Base-by-base conservation (phyloP, 768 basidiomycete genomes). In the Hygrophoropsis aurantiaca region DNA sequence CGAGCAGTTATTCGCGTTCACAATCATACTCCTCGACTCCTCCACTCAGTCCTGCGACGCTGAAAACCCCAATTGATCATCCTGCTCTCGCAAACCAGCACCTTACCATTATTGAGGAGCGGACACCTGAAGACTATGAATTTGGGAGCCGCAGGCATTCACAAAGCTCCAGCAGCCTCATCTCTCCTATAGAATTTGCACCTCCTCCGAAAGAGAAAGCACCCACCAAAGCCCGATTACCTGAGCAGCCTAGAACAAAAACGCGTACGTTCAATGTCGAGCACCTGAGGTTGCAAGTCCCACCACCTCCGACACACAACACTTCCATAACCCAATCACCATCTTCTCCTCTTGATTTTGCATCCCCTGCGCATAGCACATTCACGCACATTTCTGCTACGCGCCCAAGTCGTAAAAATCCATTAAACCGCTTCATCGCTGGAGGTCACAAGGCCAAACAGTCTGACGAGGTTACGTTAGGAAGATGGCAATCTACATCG, bases 41-140 rank as follows among this genome's bases (percentile, higher is more conserved):
- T 6, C 70, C 68, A 7, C 51, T 61, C 27, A 72, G 65, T 45
- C 65, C 61, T 18, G 64, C 53, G 7, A 60, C 58, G 49, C 47
- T 68, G 6, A 57, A 55, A 26, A 65, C 68, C n/a, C 64, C 71
- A 6, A 5, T 64, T 20, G 72, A 73, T 20, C 44, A 56, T n/a
- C 46, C 48, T 27, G 47, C 44, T 11, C 40, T 60, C 3, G 44
- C 56, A 24, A 27, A 46, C 16, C 49, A 56, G 23, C 54, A 63
- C 13, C 65, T 74, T 2, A 59, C 64, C 37, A 68, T 75, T 18
- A 75, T 73, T 7, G 64, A 71, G 49, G 75, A 77, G 48, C 55
- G 59, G 32, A 44, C 52, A 20, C 19, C 43, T 3, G 66, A 62
- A 40, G 60, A 54, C 11, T 55, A 47, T 18, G 47, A 44, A n/a